phyloP scores from a whole-genome alignment of 441 rosid species.

The Aquilaria agallochum region DNA sequence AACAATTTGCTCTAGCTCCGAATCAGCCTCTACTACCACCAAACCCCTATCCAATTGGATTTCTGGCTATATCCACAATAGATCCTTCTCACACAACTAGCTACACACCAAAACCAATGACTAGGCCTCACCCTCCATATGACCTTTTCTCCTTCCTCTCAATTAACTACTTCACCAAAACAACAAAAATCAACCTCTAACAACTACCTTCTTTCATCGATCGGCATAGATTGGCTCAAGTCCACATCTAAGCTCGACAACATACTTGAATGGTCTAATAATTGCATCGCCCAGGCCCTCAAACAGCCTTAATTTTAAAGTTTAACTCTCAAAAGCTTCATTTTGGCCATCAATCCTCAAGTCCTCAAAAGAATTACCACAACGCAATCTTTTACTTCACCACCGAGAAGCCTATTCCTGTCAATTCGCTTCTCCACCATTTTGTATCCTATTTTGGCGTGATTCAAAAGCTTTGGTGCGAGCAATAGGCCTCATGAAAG shows the following conservation, averaged over 20 bases:
- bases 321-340: conserved; percentile 48
- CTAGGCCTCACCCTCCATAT: conserved; percentile 87
- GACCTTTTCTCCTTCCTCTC: conserved; percentile 73
- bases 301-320: conserved; percentile 42
- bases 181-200: conserved; percentile 66
- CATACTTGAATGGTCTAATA: conserved; percentile 69
- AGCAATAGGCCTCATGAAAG: conserved; percentile 6
- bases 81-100: conserved; percentile 54
- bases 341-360: conserved; percentile 71
- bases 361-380: conserved; percentile 59
- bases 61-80: conserved; percentile 54
- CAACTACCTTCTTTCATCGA: conserved; percentile 65
- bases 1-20: conserved; percentile 28
- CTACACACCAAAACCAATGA: conserved; percentile 62
- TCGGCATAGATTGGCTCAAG: conserved; percentile 87
- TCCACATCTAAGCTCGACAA: conserved; percentile 53
- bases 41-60: conserved; percentile 41
- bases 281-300: conserved; percentile 64
- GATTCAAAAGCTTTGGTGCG: conserved; percentile 58
- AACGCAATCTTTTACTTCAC: conserved; percentile 63
- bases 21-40: conserved; percentile 14
- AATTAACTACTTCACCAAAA: conserved; percentile 38
- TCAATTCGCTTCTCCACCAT: conserved; percentile 44
- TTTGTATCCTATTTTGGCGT: conserved; percentile 58
- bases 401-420: conserved; percentile 48